Evolutionary conservation across 2,329 filamentous ascomycete genomes (phyloP).

Genomic region (Rutstroemia sp.): DNA sequence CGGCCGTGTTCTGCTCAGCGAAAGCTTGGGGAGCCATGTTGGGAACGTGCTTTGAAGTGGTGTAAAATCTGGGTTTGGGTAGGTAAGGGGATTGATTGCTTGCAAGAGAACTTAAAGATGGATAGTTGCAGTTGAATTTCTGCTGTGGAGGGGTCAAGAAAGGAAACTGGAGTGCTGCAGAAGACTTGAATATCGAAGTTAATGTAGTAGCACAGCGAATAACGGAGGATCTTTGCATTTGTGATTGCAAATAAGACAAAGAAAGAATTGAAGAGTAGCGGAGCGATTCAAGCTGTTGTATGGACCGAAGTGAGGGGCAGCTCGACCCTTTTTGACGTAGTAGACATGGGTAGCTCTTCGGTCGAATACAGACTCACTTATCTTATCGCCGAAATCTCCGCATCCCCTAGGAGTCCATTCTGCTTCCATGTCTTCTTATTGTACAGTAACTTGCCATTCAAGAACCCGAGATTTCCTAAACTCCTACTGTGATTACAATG

Average conservation of each 20-base stretch:
- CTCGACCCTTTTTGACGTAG: neutral
- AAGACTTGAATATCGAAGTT: neutral
- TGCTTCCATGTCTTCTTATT: neutral
- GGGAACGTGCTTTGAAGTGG: neutral
- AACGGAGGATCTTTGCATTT: neutral
- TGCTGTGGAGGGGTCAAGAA: neutral
- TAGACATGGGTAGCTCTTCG: neutral
- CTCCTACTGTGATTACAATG: constrained; percentile 2
- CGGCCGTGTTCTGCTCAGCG: constrained; percentile 50
- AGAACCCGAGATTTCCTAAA: neutral
- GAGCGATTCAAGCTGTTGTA: neutral
- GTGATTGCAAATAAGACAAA: neutral
- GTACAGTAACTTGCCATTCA: neutral
- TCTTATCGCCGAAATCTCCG: neutral
- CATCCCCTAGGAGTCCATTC: neutral
- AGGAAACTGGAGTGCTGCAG: neutral
- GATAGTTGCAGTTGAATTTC: neutral
- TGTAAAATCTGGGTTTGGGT: neutral
- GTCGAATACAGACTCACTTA: neutral
- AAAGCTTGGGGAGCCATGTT: constrained; percentile 35
- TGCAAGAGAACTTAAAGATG: neutral
- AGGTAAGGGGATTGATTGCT: neutral
- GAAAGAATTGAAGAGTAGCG: neutral
- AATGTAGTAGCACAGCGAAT: neutral
- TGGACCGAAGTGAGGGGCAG: neutral